Evolutionary conservation across 805 yeast species (phyloP).

Genomic region (Helenozyma rhizophorensis): DNA sequence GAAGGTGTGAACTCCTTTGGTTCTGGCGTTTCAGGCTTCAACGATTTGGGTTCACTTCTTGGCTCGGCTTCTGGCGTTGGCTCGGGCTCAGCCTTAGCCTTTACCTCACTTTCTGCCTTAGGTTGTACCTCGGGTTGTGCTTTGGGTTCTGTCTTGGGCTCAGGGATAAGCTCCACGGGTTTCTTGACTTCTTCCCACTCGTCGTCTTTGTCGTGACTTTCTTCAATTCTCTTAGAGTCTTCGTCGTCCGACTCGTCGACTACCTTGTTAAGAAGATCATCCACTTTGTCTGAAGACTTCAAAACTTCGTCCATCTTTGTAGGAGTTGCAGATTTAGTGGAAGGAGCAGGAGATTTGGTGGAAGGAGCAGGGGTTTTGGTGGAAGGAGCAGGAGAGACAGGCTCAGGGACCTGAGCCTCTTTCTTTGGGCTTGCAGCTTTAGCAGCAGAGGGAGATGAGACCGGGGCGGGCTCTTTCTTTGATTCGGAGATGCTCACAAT

Average conservation of each 20-base stretch:
- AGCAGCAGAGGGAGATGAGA: conserved; percentile 1
- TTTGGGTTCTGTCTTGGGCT: conserved; percentile 5
- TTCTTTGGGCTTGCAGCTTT: conserved; percentile 8
- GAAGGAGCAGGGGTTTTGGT: conserved; percentile 6
- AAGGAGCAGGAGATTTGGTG: conserved; percentile 2
- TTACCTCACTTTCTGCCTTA: conserved; percentile 8
- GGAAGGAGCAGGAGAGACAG: neutral
- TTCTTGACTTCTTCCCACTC: conserved; percentile 39
- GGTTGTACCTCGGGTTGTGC: neutral
- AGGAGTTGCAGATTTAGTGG: conserved; percentile 7
- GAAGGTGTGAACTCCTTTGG: conserved; percentile 18
- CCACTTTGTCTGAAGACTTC: conserved; percentile 33
- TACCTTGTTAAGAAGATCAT: conserved; percentile 33
- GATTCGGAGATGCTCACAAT: conserved; percentile 25
- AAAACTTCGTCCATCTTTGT: conserved; percentile 35
- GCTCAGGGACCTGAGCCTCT: conserved; percentile 4
- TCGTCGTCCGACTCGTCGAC: conserved; percentile 37
- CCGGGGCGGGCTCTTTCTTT: conserved; percentile 6
- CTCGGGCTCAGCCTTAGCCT: conserved; percentile 15
- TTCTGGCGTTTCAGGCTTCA: conserved; percentile 13
- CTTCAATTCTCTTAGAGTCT: conserved; percentile 18
- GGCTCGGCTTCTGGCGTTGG: conserved; percentile 8
- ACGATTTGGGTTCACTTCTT: conserved; percentile 3
- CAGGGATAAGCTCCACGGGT: conserved; percentile 14
- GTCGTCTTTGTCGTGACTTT: conserved; percentile 27